Evolutionary conservation across 768 basidiomycete species (phyloP).

Genomic region (Coprinopsis sp.): DNA sequence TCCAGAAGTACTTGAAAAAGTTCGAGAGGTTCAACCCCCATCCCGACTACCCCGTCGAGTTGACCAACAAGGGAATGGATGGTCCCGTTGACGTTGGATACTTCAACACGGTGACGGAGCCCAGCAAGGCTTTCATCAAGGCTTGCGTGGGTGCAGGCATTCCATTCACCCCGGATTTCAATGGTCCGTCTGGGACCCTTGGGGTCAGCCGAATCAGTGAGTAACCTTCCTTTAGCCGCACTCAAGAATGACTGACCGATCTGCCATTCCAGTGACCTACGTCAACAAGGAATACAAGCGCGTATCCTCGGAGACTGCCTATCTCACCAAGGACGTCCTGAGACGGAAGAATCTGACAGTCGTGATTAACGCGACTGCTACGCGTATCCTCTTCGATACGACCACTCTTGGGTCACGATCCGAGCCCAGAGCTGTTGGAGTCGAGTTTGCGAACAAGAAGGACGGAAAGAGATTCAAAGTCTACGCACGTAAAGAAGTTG

Average conservation of each 20-base stretch:
- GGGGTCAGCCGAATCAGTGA: conserved; percentile 56
- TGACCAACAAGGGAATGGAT: conserved; percentile 38
- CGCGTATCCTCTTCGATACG: conserved; percentile 51
- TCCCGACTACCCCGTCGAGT: conserved; percentile 50
- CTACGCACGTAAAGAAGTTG: conserved; percentile 52
- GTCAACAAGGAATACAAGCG: conserved; percentile 48
- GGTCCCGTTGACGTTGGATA: conserved; percentile 64
- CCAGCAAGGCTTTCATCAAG: conserved; percentile 49
- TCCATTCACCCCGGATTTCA: conserved; percentile 58
- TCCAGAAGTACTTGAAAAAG: conserved; percentile 60
- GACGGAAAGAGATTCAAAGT: conserved; percentile 38
- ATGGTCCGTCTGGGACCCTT: conserved; percentile 50
- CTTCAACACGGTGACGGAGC: conserved; percentile 40
- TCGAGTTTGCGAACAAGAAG: conserved; percentile 47
- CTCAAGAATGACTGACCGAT: conserved; percentile 3
- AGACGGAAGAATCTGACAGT: conserved; percentile 63
- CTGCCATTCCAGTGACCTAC: conserved; percentile 55
- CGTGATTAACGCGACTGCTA: conserved; percentile 50
- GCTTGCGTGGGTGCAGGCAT: conserved; percentile 52
- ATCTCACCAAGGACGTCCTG: conserved; percentile 61
- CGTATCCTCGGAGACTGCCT: conserved; percentile 61
- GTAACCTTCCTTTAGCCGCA: not conserved
- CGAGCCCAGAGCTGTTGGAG: conserved; percentile 49
- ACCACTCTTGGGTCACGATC: conserved; percentile 19
- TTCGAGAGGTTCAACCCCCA: conserved; percentile 58